Evolutionary conservation across 352 stramenopile species (phyloP).

Genomic region (Pythium volutum): DNA sequence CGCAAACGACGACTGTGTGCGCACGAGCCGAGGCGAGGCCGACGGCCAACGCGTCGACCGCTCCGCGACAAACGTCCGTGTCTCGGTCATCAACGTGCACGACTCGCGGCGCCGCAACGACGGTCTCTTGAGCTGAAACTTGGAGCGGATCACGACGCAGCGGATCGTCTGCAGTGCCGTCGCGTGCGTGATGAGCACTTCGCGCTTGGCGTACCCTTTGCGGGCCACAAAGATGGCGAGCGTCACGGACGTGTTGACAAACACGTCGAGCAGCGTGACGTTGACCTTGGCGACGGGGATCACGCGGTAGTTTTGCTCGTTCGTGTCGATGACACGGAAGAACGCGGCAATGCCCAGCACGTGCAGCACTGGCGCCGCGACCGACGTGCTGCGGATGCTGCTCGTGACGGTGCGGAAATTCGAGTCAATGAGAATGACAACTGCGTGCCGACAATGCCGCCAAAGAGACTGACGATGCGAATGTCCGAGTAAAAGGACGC

Average conservation of each 20-base stretch:
- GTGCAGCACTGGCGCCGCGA: slow-evolving; percentile 18
- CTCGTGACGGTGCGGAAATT: slow-evolving; percentile 39
- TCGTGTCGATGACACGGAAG: slow-evolving; percentile 27
- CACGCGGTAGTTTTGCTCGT: slow-evolving; percentile 18
- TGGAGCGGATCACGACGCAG: too few species aligned
- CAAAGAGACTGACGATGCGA: slow-evolving; percentile 28
- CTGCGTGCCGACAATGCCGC: slow-evolving; percentile 26
- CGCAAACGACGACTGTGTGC: too few species aligned
- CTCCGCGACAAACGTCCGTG: too few species aligned
- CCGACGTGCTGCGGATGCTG: slow-evolving; percentile 21
- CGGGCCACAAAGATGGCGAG: slow-evolving; percentile 36
- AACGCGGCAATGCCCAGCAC: slow-evolving; percentile 22
- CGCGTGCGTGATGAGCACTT: slow-evolving; percentile 26
- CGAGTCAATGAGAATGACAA: slow-evolving; percentile 30
- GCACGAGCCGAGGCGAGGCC: too few species aligned
- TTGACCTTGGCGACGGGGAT: slow-evolving; percentile 26
- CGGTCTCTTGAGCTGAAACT: too few species aligned
- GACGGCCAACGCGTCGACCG: too few species aligned
- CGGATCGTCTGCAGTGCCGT: not conserved
- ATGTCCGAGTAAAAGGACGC: slow-evolving; percentile 32
- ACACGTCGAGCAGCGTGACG: slow-evolving; percentile 35
- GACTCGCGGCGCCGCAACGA: too few species aligned
- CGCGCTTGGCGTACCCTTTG: slow-evolving; percentile 31
- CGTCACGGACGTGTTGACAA: slow-evolving; percentile 38
- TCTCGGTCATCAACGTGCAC: too few species aligned